These are phyloP conservation scores for Gastrolobium bilobum DNA, from an alignment of 306 rosid species.

Conservation along the genomic window DNA sequence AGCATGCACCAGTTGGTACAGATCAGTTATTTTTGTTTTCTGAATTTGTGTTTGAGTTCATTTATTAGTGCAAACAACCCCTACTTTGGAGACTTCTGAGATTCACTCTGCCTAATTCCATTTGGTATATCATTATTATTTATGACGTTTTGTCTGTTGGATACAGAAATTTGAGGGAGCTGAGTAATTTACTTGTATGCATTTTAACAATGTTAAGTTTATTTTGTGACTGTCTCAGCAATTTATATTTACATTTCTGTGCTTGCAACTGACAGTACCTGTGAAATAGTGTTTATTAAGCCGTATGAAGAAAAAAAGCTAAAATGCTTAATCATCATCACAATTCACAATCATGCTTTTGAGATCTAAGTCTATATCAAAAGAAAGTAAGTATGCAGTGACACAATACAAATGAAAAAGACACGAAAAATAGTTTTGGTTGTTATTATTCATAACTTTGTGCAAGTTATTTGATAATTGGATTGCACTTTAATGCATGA, in stretches of 20 bases:
- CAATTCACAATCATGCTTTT: constrained; percentile 15
- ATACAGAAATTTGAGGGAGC: constrained; percentile 30
- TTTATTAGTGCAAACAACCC: background rate
- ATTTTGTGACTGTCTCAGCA: constrained; percentile 2
- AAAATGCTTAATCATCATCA: constrained; percentile 34
- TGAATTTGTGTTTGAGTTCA: constrained; percentile 31
- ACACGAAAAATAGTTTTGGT: constrained; percentile 14
- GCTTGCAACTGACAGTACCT: background rate
- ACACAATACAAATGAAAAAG: background rate
- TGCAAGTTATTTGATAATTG: constrained; percentile 23
- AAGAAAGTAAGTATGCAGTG: constrained; percentile 13
- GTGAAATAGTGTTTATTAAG: background rate
- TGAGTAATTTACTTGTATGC: constrained; percentile 24
- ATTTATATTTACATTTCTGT: constrained; percentile 6
- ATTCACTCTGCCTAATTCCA: constrained; percentile 11
- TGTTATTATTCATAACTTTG: constrained; percentile 6
- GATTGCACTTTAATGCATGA: constrained; percentile 18
- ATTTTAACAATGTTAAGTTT: background rate
- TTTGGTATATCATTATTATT: constrained; percentile 17
- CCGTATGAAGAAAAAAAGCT: constrained; percentile 1
- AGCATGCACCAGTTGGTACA: constrained; percentile 98
- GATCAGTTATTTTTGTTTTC: constrained; percentile 32
- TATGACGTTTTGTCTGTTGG: constrained; percentile 12
- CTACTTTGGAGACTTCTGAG: background rate
- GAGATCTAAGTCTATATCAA: constrained; percentile 22